These are phyloP conservation scores for Fraxinus anomala DNA, from an alignment of 257 asterid species.

Conservation along the genomic window DNA sequence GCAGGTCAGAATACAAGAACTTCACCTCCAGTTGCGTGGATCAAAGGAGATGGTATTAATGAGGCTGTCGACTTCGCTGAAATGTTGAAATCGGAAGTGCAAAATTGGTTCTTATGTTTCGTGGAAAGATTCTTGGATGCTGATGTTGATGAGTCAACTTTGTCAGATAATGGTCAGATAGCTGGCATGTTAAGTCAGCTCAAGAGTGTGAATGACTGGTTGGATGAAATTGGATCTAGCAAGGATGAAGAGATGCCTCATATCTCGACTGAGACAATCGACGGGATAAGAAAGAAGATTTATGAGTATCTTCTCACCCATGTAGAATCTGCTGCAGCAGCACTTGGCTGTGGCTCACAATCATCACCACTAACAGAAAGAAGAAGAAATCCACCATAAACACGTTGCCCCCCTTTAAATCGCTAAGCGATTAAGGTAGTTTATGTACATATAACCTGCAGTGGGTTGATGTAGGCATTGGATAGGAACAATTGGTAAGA, in stretches of 20 bases:
- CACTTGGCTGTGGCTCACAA: conserved; percentile 73
- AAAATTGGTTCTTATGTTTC: conserved; percentile 91
- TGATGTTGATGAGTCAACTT: conserved; percentile 68
- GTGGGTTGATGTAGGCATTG: neutral
- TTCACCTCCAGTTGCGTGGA: conserved; percentile 72
- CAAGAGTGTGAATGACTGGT: conserved; percentile 94
- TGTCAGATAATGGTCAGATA: conserved; percentile 86
- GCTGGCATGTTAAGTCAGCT: conserved; percentile 94
- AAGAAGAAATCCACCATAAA: conserved; percentile 32
- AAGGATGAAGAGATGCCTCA: conserved; percentile 66
- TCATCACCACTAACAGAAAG: conserved; percentile 41
- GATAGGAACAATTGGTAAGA: neutral
- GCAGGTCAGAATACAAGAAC: conserved; percentile 45
- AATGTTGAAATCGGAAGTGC: conserved; percentile 63
- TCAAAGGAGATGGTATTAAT: conserved; percentile 77
- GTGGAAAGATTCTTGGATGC: conserved; percentile 91
- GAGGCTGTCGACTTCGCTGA: conserved; percentile 81
- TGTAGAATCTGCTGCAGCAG: conserved; percentile 96
- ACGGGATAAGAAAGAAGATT: conserved; percentile 89
- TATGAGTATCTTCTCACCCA: conserved; percentile 95
- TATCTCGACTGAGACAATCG: conserved; percentile 63
- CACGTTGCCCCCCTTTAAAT: neutral
- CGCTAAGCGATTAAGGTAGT: neutral
- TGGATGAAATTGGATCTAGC: conserved; percentile 69
- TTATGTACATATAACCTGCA: neutral